A percentile compares a stretch with the other conserved stretches of the same genome.
phyloP scores from a whole-genome alignment of 169 alveolate species.

The Eimeria nieschulzi region DNA sequence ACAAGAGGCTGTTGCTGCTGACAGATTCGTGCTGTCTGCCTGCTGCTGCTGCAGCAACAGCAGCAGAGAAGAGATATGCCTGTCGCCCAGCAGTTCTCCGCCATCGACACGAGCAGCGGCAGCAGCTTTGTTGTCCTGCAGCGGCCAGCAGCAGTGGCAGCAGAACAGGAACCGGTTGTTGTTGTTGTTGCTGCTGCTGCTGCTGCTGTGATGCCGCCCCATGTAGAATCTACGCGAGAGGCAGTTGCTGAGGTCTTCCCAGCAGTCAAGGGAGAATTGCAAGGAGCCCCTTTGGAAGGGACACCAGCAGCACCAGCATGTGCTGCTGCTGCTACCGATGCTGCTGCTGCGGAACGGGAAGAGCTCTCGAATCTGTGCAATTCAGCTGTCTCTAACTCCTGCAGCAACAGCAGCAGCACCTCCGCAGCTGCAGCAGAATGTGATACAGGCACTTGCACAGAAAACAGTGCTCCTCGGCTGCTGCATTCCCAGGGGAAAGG shows the following conservation, averaged over 20 bases:
- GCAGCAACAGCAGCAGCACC: background rate
- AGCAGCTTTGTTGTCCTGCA: background rate
- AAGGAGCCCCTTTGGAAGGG: background rate
- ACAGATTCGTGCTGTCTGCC: no score
- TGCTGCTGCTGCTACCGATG: background rate
- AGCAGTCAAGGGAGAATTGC: background rate
- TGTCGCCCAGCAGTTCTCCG: no score
- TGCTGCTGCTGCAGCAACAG: no score
- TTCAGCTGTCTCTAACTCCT: no score
- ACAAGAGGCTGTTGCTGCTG: no score
- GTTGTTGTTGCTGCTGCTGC: background rate
- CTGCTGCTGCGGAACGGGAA: background rate
- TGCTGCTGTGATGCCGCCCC: background rate
- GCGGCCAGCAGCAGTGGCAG: background rate
- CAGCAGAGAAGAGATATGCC: no score
- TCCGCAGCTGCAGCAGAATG: background rate
- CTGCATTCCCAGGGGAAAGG: background rate
- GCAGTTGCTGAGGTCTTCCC: background rate
- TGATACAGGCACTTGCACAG: background rate
- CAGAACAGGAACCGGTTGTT: background rate
- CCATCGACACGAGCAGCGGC: no score
- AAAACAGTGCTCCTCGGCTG: background rate
- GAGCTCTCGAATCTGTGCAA: background rate
- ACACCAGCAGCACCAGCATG: background rate
- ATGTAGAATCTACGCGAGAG: background rate